A percentile compares a stretch with the other conserved stretches of the same genome.
These are phyloP conservation scores for Rhynchosporium graminicola DNA, from an alignment of 2,329 filamentous ascomycete genomes.

Conservation along the genomic window DNA sequence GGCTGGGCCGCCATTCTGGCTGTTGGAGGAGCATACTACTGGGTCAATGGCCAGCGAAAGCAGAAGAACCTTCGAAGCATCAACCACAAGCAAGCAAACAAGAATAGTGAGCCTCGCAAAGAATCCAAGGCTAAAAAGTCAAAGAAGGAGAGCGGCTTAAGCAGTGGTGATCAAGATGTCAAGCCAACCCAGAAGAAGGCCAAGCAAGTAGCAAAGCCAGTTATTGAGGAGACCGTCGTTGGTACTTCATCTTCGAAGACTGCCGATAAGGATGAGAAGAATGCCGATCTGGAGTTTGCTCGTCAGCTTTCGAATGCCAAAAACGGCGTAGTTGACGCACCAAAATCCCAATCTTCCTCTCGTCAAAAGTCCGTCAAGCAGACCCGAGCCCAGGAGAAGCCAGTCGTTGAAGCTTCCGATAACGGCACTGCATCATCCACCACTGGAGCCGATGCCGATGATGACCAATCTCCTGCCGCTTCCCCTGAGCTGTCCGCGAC, in stretches of 20 bases:
- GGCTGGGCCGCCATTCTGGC: constrained; percentile 43
- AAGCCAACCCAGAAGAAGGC: constrained; percentile 32
- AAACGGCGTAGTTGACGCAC: constrained; percentile 59
- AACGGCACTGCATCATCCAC: constrained; percentile 67
- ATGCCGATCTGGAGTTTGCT: constrained; percentile 75
- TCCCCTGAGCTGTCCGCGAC: constrained; percentile 64
- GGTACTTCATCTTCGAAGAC: constrained; percentile 9
- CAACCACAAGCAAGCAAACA: constrained; percentile 26
- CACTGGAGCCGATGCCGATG: constrained; percentile 74
- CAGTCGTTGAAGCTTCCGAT: constrained; percentile 44
- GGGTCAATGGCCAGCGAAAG: constrained; percentile 28
- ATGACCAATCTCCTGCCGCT: constrained; percentile 70
- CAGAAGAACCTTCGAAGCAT: constrained; percentile 30
- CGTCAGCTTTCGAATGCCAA: constrained; percentile 70
- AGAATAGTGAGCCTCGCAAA: constrained; percentile 32
- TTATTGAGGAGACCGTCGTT: constrained; percentile 18
- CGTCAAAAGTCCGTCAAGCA: constrained; percentile 67
- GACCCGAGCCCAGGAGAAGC: constrained; percentile 57
- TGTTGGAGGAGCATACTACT: constrained; percentile 38
- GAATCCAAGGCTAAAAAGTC: constrained; percentile 35
- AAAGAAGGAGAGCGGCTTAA: constrained; percentile 32
- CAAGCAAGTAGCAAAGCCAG: constrained; percentile 18
- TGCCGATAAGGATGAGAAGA: constrained; percentile 48
- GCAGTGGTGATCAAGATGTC: constrained; percentile 30
- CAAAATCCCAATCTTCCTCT: constrained; percentile 53